Percentiles rank a stretch among this genome's conserved stretches.
Conservation (phyloP, 2,329 filamentous ascomycete species). For the Neonectria magnoliae region DNA sequence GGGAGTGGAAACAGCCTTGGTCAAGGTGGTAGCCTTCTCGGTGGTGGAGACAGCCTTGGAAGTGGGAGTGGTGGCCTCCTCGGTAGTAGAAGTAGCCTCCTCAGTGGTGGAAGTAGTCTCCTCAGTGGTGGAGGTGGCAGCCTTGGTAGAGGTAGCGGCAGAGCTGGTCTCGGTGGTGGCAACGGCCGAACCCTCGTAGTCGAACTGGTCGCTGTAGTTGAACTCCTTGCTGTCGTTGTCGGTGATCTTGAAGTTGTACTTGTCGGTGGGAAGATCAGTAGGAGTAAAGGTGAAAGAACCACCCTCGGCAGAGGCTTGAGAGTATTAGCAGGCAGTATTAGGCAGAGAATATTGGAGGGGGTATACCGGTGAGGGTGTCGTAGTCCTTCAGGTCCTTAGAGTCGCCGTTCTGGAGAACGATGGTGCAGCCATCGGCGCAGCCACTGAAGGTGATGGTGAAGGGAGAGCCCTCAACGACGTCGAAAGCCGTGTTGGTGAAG, state of each 20-base stretch:
- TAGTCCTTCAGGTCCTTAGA: conserved; percentile 43
- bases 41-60: conserved; percentile 22
- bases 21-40: conserved; percentile 26
- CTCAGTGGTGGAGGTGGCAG: conserved; percentile 22
- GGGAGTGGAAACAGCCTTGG: conserved; percentile 27
- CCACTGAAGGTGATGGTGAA: conserved; percentile 47
- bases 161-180: conserved; percentile 27
- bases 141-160: conserved; percentile 17
- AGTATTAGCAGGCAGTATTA: neutral
- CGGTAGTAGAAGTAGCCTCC: conserved; percentile 25
- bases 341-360: neutral
- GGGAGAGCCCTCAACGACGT: conserved; percentile 42
- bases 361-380: conserved; percentile 47
- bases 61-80: conserved; percentile 33
- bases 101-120: conserved; percentile 19
- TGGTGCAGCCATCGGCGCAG: conserved; percentile 49
- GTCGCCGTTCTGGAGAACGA: conserved; percentile 47
- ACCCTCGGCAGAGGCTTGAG: conserved; percentile 29
- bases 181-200: conserved; percentile 40
- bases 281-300: conserved; percentile 45
- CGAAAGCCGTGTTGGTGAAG: conserved; percentile 47
- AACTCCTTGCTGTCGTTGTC: conserved; percentile 38
- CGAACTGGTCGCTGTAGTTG: conserved; percentile 50
- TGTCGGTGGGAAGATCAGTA: conserved; percentile 41
- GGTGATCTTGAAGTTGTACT: conserved; percentile 50